Conservation (phyloP, 345 rosid species). For the Viola odorata region DNA sequence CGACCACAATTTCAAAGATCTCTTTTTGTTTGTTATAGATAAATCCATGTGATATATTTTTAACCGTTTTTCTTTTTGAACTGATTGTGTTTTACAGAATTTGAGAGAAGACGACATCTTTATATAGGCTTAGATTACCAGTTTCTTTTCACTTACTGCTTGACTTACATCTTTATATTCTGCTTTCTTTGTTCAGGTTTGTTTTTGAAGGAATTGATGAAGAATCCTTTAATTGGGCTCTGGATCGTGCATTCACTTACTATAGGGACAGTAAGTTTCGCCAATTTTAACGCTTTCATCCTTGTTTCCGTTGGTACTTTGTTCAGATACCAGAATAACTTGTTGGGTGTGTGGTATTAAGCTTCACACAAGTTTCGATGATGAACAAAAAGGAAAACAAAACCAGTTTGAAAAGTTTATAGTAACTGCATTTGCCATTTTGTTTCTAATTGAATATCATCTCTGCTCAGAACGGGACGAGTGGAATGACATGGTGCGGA, state of each 20-base stretch:
- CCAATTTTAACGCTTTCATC: background rate
- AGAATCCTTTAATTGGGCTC: slow-evolving; percentile 43
- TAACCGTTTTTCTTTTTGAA: no score
- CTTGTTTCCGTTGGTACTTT: background rate
- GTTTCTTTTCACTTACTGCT: background rate
- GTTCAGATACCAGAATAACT: no score
- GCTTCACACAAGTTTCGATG: no score
- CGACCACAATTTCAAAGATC: no score
- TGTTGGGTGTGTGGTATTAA: no score
- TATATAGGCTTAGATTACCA: no score
- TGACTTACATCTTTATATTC: background rate
- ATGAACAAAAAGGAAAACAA: no score
- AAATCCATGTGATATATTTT: background rate
- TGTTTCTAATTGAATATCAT: background rate
- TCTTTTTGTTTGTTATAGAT: background rate
- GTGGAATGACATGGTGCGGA: slow-evolving; percentile 35
- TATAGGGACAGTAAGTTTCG: slow-evolving; percentile 39
- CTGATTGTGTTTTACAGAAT: no score
- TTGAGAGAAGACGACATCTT: no score
- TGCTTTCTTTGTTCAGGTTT: slow-evolving; percentile 28
- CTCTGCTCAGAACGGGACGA: slow-evolving; percentile 28
- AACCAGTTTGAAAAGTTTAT: no score
- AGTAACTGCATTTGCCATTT: no score
- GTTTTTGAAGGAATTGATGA: slow-evolving; percentile 57
- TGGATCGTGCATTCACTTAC: slow-evolving; percentile 45